Evolutionary conservation across 176 grass and related monocot species (phyloP).

Genomic region (Paspalum notatum): DNA sequence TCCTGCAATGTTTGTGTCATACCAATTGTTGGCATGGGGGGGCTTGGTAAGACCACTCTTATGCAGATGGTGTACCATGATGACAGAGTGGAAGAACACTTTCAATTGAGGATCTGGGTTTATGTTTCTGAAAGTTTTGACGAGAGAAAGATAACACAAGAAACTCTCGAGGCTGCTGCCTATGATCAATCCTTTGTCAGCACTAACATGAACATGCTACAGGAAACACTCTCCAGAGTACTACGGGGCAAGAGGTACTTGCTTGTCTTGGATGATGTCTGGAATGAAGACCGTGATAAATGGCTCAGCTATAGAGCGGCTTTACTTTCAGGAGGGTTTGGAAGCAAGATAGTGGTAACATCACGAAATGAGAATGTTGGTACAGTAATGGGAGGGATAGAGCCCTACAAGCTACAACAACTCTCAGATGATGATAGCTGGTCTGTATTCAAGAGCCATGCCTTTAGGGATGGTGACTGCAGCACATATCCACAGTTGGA

Average conservation of each 20-base stretch:
- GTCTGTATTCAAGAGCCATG: conserved; percentile 64
- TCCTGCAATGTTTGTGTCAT: conserved; percentile 56
- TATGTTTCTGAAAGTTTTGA: conserved; percentile 70
- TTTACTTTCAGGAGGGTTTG: conserved; percentile 59
- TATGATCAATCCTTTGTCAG: conserved; percentile 56
- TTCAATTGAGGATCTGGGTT: conserved; percentile 65
- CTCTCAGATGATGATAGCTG: conserved; percentile 66
- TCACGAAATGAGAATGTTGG: conserved; percentile 65
- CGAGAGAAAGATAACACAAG: conserved; percentile 61
- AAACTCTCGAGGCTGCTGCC: conserved; percentile 61
- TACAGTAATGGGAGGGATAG: conserved; percentile 56
- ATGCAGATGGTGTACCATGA: conserved; percentile 67
- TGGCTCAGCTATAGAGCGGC: conserved; percentile 66
- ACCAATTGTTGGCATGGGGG: conserved; percentile 70
- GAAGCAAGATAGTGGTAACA: conserved; percentile 82
- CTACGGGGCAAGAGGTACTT: conserved; percentile 65
- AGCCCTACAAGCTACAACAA: conserved; percentile 56
- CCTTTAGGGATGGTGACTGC: conserved; percentile 57
- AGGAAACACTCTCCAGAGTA: conserved; percentile 53
- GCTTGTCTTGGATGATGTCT: conserved; percentile 83
- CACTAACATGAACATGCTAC: conserved; percentile 72
- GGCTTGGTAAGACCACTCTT: conserved; percentile 75
- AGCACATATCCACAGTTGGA: conserved; percentile 47
- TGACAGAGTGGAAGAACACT: conserved; percentile 58
- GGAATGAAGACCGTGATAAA: conserved; percentile 72